Evolutionary conservation across 1,284 basidiomycete species (phyloP), one percentile per base, ranked within the genome.

Genomic region (Cutaneotrichosporon spelunceum): DNA sequence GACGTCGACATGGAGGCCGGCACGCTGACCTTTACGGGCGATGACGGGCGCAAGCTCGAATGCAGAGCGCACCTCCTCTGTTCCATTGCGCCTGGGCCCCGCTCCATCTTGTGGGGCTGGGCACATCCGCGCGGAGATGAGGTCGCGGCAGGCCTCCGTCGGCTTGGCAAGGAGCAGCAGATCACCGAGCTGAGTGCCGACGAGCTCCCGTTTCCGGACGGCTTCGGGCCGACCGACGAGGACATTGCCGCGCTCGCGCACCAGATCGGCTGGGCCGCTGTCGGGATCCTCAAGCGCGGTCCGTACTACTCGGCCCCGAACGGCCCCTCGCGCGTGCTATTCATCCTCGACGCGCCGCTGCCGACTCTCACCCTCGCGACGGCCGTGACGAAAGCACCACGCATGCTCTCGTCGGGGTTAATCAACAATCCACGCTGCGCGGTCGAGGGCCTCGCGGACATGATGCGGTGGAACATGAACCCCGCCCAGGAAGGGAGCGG

Each of bases 231-330:
- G 2, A 39, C 39, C 26, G 56, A 53, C 16, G 56, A 34, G 44
- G 50, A 42, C 29, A 27, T 47, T 24, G 55, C 42, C 30, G 21
- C 23, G 9, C 55, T 61, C n/a, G 56, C 60, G 33, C 60, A 61
- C 34, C 50, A 61, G 50, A 21, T 61, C 19, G 60, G 48, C 11
- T 26, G 42, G 5, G 56, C 56, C 11, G 50, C 56, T 13, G 42
- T 56, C 2, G 59, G 59, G 13, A 52, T 60, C 23, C 30, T 36
- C 8, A 21, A 21, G 2, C 21, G 23, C 3, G 53, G 52, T 16
- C 59, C 59, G n/a, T 60, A 60, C 47, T 56, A 60, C 19, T 42
- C 36, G 1, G 59, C 59, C 13, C 45, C 59, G 21, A 56, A 53
- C 36, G 57, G 57, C 34, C 21, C 26, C 5, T n/a, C 47, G 9